Base-by-base conservation (phyloP, 2,329 filamentous ascomycete genomes). In the Stagonosporopsis rhizophila region DNA sequence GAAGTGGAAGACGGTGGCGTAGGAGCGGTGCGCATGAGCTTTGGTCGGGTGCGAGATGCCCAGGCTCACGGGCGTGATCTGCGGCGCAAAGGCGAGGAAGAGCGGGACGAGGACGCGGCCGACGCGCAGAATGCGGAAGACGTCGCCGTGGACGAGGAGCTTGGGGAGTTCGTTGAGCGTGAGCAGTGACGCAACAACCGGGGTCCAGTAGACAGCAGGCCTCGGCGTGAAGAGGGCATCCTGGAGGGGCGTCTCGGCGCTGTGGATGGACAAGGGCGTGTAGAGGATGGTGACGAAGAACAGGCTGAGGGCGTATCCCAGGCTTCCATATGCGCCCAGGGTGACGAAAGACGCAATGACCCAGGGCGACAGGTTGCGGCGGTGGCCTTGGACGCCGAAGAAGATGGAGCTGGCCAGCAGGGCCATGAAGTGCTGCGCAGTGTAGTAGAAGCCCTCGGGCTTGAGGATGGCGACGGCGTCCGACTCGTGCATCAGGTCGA, bases 231-330 rank as follows among this genome's bases (percentile, higher is more conserved):
- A 74, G 2, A 79, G 69, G 45, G 58, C 69, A 61, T 64, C 75
- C 40, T 56, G 68, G 60, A 53, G 68, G 37, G 56, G 72, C 41
- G 46, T 66, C 54, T 64, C 73, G 19, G 56, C 66, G 49, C 53
- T 67, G 69, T 66, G 74, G 48, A 83, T 58, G 1, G 83, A 81
- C 5, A 81, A 69, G 1, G 85, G 84, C 0, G 82, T 85, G 23
- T 87, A 78, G 9, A 87, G 75, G 25, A 88, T 75, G 7, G 83
- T 81, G 9, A 87, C 67, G 65, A 84, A 87, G 75, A 89, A 89
- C 27, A 89, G 73, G 62, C 86, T 88, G 71, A 86, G 82, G 2
- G 85, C 84, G 62, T 84, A 87, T 0, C 84, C 86, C 11, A 89
- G 74, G 52, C 81, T 85, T 49, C 87, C 81, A 5, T 86, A 75